phyloP scores from a whole-genome alignment of 2,329 filamentous ascomycete species.

The Elsinoe necatrix region DNA sequence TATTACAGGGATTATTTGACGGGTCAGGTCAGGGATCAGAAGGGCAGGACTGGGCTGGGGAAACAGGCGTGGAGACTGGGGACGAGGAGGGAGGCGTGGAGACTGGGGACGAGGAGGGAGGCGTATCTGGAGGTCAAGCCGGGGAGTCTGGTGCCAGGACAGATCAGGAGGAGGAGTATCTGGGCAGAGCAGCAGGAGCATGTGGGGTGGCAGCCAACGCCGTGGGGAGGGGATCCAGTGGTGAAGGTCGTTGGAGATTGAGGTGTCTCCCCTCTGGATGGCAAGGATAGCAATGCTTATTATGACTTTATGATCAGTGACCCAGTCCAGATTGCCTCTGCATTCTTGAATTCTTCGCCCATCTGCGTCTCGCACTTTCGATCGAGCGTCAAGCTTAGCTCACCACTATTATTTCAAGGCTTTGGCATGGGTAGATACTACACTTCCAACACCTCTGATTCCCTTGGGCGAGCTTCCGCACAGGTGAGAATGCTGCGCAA shows the following conservation, averaged over 20 bases:
- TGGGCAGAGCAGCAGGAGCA: neutral
- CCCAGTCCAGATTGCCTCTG: neutral
- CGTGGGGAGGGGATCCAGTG: conserved; percentile 2
- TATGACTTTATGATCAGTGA: neutral
- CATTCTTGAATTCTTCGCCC: too few species aligned
- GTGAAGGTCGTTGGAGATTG: neutral
- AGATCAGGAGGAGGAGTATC: neutral
- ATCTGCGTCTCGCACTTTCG: too few species aligned
- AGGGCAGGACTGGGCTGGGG: conserved; percentile 7
- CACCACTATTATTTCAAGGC: too few species aligned
- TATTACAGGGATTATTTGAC: conserved; percentile 11
- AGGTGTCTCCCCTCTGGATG: neutral
- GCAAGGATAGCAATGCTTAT: neutral
- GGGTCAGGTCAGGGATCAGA: neutral
- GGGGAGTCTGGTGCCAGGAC: neutral
- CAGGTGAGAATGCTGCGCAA: too few species aligned
- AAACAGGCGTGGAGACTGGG: conserved; percentile 5
- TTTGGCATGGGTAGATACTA: too few species aligned
- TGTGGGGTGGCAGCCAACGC: neutral
- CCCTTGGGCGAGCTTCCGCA: too few species aligned
- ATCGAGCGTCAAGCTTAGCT: too few species aligned
- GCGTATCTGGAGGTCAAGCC: conserved; percentile 6
- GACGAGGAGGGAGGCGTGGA: conserved; percentile 12
- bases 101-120: conserved; percentile 9
- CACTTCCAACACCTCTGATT: too few species aligned